Conservation (phyloP, 176 grass and related monocot genomes). For the Pontederia paniculata region DNA sequence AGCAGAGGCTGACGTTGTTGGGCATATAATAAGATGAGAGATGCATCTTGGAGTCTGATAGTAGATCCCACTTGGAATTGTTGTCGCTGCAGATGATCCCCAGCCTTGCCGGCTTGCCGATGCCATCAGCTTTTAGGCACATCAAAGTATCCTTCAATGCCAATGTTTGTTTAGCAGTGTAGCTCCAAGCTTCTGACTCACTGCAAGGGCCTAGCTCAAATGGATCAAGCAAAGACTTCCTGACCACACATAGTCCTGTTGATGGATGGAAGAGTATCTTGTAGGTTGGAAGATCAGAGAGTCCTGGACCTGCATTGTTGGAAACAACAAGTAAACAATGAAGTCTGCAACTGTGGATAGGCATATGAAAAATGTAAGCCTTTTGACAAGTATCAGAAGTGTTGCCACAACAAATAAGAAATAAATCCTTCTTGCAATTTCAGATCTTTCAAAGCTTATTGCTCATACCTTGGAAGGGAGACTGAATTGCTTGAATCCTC, state of each 20-base stretch:
- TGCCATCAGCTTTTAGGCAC: slow-evolving; percentile 43
- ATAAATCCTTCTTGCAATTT: neutral
- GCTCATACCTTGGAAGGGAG: slow-evolving; percentile 6
- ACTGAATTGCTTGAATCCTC: slow-evolving; percentile 8
- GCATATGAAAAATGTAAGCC: neutral
- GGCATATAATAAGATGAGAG: slow-evolving; percentile 26
- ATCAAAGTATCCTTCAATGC: slow-evolving; percentile 16
- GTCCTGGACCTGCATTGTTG: slow-evolving; percentile 44
- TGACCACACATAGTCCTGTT: slow-evolving; percentile 59
- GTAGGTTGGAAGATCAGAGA: slow-evolving; percentile 51
- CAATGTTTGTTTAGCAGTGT: slow-evolving; percentile 16
- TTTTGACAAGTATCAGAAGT: neutral
- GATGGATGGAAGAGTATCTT: slow-evolving; percentile 67
- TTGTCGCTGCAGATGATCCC: slow-evolving; percentile 34
- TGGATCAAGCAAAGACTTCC: slow-evolving; percentile 25
- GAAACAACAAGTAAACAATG: neutral
- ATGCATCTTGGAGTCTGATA: slow-evolving; percentile 72
- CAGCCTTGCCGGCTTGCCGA: slow-evolving; percentile 24
- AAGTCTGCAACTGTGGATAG: neutral
- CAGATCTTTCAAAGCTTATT: neutral
- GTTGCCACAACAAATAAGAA: neutral
- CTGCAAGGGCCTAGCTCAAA: slow-evolving; percentile 55
- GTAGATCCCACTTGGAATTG: slow-evolving; percentile 34
- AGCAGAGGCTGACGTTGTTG: slow-evolving; percentile 28
- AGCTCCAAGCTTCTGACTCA: slow-evolving; percentile 56